Percentiles rank a stretch among this genome's conserved stretches.
Conservation (phyloP, 495 filamentous ascomycete species). For the Rhizodiscina lignyota region DNA sequence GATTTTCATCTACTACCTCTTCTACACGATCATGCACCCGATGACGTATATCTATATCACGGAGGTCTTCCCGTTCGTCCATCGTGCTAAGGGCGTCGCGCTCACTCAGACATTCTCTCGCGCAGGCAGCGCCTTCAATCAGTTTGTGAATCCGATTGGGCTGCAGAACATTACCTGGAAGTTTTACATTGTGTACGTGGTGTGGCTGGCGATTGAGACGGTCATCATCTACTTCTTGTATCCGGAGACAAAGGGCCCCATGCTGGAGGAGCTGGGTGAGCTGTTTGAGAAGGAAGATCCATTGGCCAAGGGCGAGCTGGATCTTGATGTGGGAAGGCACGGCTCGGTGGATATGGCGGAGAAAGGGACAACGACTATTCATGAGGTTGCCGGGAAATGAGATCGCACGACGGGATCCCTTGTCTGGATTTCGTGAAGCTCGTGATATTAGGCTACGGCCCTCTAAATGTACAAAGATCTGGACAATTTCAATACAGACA, state of each 20-base stretch:
- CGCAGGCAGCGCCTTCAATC: slow-evolving; percentile 33
- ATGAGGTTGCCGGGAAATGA: no score
- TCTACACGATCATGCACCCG: no score
- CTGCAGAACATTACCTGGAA: slow-evolving; percentile 15
- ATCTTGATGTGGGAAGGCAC: no score
- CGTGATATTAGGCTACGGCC: no score
- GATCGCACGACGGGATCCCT: no score
- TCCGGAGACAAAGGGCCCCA: slow-evolving; percentile 24
- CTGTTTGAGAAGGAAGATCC: no score
- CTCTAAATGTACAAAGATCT: no score
- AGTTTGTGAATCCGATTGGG: slow-evolving; percentile 35
- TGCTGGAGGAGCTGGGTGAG: slow-evolving; percentile 20
- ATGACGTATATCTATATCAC: slow-evolving; percentile 41
- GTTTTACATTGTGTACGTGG: slow-evolving; percentile 29
- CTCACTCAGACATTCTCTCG: slow-evolving; percentile 21
- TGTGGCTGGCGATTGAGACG: slow-evolving; percentile 39
- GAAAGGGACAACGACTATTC: no score
- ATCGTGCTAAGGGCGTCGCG: slow-evolving; percentile 16
- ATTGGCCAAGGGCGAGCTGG: no score
- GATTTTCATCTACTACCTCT: slow-evolving; percentile 32
- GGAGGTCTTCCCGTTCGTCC: slow-evolving; percentile 27
- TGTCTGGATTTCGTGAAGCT: no score
- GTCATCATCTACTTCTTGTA: slow-evolving; percentile 23
- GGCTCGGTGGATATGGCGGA: no score
- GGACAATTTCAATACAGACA: no score